Conservation (phyloP, 768 basidiomycete genomes). For the Boletales sp. region DNA sequence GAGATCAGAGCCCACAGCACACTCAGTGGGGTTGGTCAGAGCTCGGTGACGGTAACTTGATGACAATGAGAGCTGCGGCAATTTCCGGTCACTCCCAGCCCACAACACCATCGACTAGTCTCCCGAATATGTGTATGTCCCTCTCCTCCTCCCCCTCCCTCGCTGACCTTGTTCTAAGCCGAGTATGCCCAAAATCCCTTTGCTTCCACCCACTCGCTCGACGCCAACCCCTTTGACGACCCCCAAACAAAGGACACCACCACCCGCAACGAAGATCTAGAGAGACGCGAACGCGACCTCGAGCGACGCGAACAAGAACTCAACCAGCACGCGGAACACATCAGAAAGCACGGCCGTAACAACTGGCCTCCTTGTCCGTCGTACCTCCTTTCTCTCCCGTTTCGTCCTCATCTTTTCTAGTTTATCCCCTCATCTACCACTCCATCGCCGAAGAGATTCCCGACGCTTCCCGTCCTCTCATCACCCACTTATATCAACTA, state of each 20-base stretch:
- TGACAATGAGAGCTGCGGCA: too few species aligned
- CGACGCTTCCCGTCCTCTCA: conserved; percentile 69
- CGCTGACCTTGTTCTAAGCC: conserved; percentile 11
- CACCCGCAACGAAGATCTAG: conserved; percentile 59
- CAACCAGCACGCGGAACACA: conserved; percentile 60
- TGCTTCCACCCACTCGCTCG: conserved; percentile 79
- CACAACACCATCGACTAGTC: conserved; percentile 11
- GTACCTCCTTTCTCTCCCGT: conserved; percentile 4
- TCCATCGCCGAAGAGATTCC: conserved; percentile 90
- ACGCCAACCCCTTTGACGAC: conserved; percentile 90
- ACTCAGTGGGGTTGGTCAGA: too few species aligned
- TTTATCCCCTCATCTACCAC: conserved; percentile 93
- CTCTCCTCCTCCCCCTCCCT: too few species aligned
- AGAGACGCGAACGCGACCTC: conserved; percentile 77
- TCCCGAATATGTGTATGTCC: conserved; percentile 20
- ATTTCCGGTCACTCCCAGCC: conserved; percentile 2
- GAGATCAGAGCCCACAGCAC: too few species aligned
- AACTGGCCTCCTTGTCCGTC: conserved; percentile 91
- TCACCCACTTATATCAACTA: conserved; percentile 85
- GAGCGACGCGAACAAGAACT: conserved; percentile 76
- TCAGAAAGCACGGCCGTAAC: conserved; percentile 74
- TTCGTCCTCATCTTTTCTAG: conserved; percentile 40
- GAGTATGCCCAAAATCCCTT: conserved; percentile 69
- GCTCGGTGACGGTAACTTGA: too few species aligned
- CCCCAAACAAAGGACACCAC: conserved; percentile 45